These are phyloP conservation scores for Coemansia sp. DNA, from an alignment of 192 early-diverging fungal species.

Conservation along the genomic window DNA sequence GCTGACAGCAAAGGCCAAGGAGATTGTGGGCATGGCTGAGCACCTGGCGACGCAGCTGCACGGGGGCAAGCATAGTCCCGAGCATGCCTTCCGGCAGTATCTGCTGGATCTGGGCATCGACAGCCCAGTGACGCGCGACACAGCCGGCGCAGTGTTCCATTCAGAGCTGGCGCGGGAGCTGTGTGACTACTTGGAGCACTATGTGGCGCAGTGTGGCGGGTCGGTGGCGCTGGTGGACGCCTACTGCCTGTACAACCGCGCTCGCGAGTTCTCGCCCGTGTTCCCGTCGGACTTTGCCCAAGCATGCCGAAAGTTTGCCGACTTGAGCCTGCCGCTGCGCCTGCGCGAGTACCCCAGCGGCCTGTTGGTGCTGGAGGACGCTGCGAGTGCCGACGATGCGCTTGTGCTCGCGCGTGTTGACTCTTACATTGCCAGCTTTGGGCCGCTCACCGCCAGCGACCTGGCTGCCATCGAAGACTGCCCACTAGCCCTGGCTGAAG, in stretches of 20 bases:
- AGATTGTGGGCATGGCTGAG: conserved; percentile 77
- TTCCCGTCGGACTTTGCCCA: conserved; percentile 93
- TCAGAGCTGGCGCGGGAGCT: conserved; percentile 87
- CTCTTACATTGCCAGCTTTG: conserved; percentile 55
- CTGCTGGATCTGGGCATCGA: conserved; percentile 90
- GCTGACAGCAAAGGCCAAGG: conserved; percentile 84
- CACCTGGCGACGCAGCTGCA: conserved; percentile 56
- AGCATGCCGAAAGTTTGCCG: conserved; percentile 71
- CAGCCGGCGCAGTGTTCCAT: conserved; percentile 86
- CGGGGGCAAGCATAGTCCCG: conserved; percentile 25
- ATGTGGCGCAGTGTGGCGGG: conserved; percentile 67
- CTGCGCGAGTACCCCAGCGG: conserved; percentile 82
- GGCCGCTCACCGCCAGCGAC: conserved; percentile 71
- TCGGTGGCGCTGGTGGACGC: conserved; percentile 88
- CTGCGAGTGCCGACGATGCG: conserved; percentile 67
- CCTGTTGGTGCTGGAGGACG: conserved; percentile 75
- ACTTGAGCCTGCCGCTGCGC: conserved; percentile 71
- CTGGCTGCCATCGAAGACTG: conserved; percentile 64
- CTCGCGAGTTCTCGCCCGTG: conserved; percentile 85
- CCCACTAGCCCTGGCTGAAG: conserved; percentile 46
- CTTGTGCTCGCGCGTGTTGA: conserved; percentile 64
- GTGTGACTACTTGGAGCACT: conserved; percentile 76
- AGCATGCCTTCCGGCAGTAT: conserved; percentile 58
- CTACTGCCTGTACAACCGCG: conserved; percentile 95
- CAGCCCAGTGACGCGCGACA: conserved; percentile 89